Evolutionary conservation across 306 rosid species (phyloP), one percentile per base, ranked within the genome.

Genomic region (Quercus engelmannii): DNA sequence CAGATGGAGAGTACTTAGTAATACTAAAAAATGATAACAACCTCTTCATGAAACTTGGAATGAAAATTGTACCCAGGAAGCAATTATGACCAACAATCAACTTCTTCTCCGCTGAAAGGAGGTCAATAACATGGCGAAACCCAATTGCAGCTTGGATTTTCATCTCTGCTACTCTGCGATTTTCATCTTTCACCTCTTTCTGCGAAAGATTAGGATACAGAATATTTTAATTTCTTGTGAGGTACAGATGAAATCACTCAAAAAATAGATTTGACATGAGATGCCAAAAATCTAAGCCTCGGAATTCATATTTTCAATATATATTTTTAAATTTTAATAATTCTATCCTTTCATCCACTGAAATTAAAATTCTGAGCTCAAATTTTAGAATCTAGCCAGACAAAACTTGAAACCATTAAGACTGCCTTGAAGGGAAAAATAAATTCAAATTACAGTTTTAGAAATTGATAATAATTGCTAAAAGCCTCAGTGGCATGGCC

Each of bases 81-180:
- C 94, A 92, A 84, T 95, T 95, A 86, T 95, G 97, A 69, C 99
- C 98, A 59, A 92, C 89, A 71, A 95, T 88, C 82, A 95, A 75
- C 86, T 95, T 95, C 81, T 89, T 75, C 76, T 95, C 99, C 17
- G 86, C 80, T 7, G 96, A 90, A 78, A 95, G 97, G 83, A 95
- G 92, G 83, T 95, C 99, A 77, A 95, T 89, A 78, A 93, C 98
- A 80, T 93, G 99, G 64, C 99, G 98, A 79, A 95, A 91, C 78
- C 99, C 99, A 18, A 90, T 85, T 4, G 98, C 99, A 78, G 82
- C 73, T 84, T 88, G 90, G 79, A 95, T 84, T 82, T 89, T 93
- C 83, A 43, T 74, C 83, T 92, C 90, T 68, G 74, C 88, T 31
- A 35, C 86, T 85, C 82, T 76, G 64, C 14, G 79, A 75, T 71